Evolutionary conservation across 768 basidiomycete species (phyloP), one percentile per base, ranked within the genome.

Genomic region (Podaxis mareebaensis): DNA sequence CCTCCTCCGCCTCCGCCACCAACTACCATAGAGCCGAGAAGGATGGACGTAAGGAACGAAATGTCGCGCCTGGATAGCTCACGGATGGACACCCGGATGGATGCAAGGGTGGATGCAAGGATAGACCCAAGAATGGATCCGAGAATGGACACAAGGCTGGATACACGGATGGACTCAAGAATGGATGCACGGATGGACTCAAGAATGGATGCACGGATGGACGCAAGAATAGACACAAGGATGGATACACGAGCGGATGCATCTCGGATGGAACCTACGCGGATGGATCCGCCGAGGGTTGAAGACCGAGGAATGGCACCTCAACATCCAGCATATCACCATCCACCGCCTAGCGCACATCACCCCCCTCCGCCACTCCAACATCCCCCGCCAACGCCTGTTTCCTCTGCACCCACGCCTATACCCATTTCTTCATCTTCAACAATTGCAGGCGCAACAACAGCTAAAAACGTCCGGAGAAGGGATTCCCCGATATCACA

Each of bases 401-500:
- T 64, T 42, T 58, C 56, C 36, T 59, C 63, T 20, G 63, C 56
- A 42, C 58, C 63, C 24, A 59, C 63, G 2, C 58, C 63, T 10
- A 58, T 55, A 40, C 63, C 63, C 15, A 64, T 59, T 15, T 58
- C 63, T 13, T 64, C 63, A 7, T 52, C 63, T 33, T 46, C 60
- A 58, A 61, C 56, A 64, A 64, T 64, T 40, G 64, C 55, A 36
- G 60, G 49, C 44, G 64, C 58, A 58, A 64, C 42, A 51, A 64
- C 52, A 15, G 56, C 46, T 39, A 49, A 59, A 58, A 56, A 39
- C 22, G 60, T 60, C 15, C 48, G 63, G 38, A 42, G 51, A 44
- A 51, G 56, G 26, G 55, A 64, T 59, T 58, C 63, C 4, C 58
- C 61, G 15, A 53, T 40, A 42, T 56, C 69, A 55, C 70, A 70